Conservation (phyloP, 2,329 filamentous ascomycete genomes). For the Venturia nashicola region DNA sequence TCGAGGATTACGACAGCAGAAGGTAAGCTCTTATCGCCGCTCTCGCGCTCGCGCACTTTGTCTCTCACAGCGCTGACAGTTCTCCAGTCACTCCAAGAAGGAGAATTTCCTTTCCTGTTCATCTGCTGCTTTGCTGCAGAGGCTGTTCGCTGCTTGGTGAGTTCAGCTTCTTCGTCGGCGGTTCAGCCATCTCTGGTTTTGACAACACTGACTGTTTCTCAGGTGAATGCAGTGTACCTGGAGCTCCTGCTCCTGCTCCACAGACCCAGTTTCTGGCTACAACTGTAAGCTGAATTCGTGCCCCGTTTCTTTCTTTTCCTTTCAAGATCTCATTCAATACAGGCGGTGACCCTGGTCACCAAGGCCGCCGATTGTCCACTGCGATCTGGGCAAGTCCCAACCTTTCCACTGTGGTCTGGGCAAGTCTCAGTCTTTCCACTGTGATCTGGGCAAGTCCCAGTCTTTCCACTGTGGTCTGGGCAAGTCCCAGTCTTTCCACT, state of each 20-base stretch:
- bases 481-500: slow-evolving; percentile 24
- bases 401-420: slow-evolving; percentile 12
- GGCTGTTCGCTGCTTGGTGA: not conserved
- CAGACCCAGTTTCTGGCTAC: not conserved
- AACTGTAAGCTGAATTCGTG: slow-evolving; percentile 1
- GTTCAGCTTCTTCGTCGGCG: not conserved
- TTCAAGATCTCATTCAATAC: not conserved
- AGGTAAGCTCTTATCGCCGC: not conserved
- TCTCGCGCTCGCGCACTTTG: not conserved
- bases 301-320: not conserved
- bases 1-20: not conserved
- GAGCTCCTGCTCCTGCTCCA: not conserved
- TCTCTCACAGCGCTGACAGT: not conserved
- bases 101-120: not conserved
- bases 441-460: not conserved
- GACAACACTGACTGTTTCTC: not conserved
- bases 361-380: slow-evolving; percentile 38
- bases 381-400: not conserved
- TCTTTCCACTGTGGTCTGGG: slow-evolving; percentile 22
- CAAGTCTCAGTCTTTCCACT: slow-evolving; percentile 24
- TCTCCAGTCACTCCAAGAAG: not conserved
- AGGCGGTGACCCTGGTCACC: slow-evolving; percentile 37
- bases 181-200: not conserved
- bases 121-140: not conserved
- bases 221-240: not conserved